Conservation (phyloP, 73 alveolate species). For the Paramecium octaurelia region DNA sequence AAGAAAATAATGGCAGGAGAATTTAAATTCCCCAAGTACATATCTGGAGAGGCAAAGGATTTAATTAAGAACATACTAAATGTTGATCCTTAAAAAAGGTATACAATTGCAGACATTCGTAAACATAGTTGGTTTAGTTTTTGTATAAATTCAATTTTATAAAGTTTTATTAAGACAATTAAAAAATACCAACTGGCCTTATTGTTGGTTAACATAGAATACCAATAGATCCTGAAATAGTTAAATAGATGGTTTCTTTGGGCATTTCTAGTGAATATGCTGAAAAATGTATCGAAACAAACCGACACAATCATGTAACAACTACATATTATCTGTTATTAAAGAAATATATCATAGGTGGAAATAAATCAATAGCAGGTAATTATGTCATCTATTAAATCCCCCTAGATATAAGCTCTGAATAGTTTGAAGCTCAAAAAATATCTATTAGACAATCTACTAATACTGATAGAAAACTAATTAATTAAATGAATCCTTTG, state of each 20-base stretch:
- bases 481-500: background rate
- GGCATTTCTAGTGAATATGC: constrained; percentile 77
- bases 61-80: constrained; percentile 73
- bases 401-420: background rate
- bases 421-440: background rate
- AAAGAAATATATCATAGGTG: constrained; percentile 73
- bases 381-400: too few relatives aligned
- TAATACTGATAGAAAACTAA: background rate
- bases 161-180: background rate
- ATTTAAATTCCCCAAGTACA: constrained; percentile 68
- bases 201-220: constrained; percentile 78
- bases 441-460: background rate
- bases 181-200: constrained; percentile 71
- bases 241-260: constrained; percentile 67
- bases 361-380: constrained; percentile 77
- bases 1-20: constrained; percentile 86
- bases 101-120: constrained; percentile 79
- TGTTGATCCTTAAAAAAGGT: constrained; percentile 83
- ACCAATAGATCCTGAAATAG: constrained; percentile 84
- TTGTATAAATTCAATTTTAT: constrained; percentile 58
- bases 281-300: constrained; percentile 80
- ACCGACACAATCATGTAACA: constrained; percentile 90
- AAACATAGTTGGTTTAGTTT: constrained; percentile 73
- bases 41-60: constrained; percentile 76
- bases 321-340: constrained; percentile 89